These are phyloP conservation scores for Saccharomycopsis sp. DNA, from an alignment of 805 yeast species.

Conservation along the genomic window DNA sequence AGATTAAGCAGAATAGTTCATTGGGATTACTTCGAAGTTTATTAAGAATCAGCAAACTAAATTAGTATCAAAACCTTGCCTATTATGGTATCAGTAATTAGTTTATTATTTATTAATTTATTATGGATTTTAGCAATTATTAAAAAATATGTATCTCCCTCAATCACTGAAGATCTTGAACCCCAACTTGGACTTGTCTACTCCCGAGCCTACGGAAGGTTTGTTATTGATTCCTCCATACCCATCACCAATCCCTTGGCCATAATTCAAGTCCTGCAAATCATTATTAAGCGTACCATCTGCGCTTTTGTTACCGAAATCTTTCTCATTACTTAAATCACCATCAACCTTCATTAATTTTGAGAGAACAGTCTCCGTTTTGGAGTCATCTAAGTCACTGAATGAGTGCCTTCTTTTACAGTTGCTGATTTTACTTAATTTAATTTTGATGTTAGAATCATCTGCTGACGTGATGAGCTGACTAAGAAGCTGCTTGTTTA, in stretches of 20 bases:
- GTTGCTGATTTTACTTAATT: too few species aligned
- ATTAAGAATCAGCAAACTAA: too few species aligned
- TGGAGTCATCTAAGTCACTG: background rate
- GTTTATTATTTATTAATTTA: too few species aligned
- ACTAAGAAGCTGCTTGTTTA: constrained; percentile 3
- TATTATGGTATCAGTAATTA: too few species aligned
- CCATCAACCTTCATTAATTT: background rate
- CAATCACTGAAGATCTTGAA: background rate
- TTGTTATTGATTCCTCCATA: background rate
- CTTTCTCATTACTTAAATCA: background rate
- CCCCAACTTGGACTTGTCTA: background rate
- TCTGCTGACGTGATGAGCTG: background rate
- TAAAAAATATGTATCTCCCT: background rate
- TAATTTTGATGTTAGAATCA: background rate
- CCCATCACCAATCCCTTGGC: constrained; percentile 1
- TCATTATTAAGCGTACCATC: background rate
- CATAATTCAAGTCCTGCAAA: background rate
- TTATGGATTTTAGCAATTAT: too few species aligned
- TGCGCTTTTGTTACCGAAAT: background rate
- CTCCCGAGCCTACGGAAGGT: background rate
- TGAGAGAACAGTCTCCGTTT: background rate
- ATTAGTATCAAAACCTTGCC: too few species aligned
- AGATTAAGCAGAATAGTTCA: too few species aligned
- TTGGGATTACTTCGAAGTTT: too few species aligned
- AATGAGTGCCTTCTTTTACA: background rate